Base-by-base conservation (phyloP, 768 basidiomycete genomes). In the Tulasnella sp. region DNA sequence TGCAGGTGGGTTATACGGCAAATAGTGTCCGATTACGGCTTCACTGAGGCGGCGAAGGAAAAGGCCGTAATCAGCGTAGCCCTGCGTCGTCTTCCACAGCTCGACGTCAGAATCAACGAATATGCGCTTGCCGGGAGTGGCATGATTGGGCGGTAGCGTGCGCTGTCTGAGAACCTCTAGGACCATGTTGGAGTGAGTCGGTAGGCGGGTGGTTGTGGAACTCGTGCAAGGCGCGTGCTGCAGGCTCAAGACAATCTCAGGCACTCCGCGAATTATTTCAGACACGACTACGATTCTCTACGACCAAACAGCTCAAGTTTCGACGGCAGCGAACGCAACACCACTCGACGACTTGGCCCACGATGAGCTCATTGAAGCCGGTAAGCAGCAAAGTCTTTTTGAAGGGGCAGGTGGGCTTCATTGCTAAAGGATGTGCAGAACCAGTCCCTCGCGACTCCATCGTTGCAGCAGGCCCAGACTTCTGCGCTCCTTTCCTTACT, bases 401-500 rank as follows among this genome's bases (percentile, higher is more conserved):
- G 21, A 34, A 68, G 62, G 62, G 16, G n/a, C n/a, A 68, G 34
- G 12, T 14, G 14, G 62, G n/a, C 21, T 68, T 68, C 34, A 34
- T 27, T n/a, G 34, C 62, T 68, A 12, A 68, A 68, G 24, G 62
- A 68, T 1, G n/a, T 18, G 62, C 62, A 68, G 62, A 68, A 68
- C 62, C 62, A 68, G 62, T 68, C 68, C 39, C 72, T 68, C 40
- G 72, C 72, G 78, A 44, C 68, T 74, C 71, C 68, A n/a, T 72
- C 95, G 3, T 88, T 99, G 72, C 95, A 98, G 83, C 92, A 95
- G 84, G 89, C 92, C 4, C 98, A 99, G 86, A 96, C 95, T 19
- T 88, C 89, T 81, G 93, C 96, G 3, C 88, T 99, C 48, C 89
- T 97, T 38, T 89, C 92, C 19, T 87, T 99, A 39, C 91, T 99